Evolutionary conservation across 192 early-diverging fungal species (phyloP).

Genomic region (Pilaira anomala): DNA sequence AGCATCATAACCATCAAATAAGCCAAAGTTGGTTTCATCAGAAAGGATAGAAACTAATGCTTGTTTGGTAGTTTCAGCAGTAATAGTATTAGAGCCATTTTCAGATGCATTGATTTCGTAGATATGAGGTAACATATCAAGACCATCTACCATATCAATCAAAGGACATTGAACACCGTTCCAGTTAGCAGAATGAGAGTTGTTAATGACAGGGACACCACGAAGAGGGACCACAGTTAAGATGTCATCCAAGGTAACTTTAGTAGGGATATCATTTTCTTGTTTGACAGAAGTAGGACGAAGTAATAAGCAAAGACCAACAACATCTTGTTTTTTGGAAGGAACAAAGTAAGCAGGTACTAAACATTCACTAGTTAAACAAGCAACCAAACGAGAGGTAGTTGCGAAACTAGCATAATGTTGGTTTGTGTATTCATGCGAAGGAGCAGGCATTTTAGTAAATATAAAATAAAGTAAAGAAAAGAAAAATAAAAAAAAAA

Average conservation of each 20-base stretch:
- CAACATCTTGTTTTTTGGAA: background rate
- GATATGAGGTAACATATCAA: constrained; percentile 36
- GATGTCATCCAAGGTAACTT: constrained; percentile 23
- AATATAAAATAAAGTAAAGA: background rate
- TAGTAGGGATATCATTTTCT: constrained; percentile 5
- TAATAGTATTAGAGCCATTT: background rate
- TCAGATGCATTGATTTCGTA: background rate
- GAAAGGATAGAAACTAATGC: background rate
- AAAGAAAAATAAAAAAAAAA: background rate
- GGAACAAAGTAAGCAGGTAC: constrained; percentile 42
- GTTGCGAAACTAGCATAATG: constrained; percentile 48
- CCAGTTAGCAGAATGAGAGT: constrained; percentile 9
- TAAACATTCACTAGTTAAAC: constrained; percentile 54
- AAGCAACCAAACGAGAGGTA: constrained; percentile 52
- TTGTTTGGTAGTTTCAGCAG: background rate
- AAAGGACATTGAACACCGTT: constrained; percentile 15
- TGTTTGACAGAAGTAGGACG: background rate
- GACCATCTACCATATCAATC: constrained; percentile 29
- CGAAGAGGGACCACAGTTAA: constrained; percentile 25
- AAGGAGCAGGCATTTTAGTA: constrained; percentile 21
- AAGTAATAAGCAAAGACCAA: constrained; percentile 24
- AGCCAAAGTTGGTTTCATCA: background rate
- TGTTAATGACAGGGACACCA: constrained; percentile 28
- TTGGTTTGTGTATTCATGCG: constrained; percentile 8
- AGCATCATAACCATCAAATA: constrained; percentile 23